Base-by-base conservation (phyloP, 2,329 filamentous ascomycete species). In the Neurospora sp. region DNA sequence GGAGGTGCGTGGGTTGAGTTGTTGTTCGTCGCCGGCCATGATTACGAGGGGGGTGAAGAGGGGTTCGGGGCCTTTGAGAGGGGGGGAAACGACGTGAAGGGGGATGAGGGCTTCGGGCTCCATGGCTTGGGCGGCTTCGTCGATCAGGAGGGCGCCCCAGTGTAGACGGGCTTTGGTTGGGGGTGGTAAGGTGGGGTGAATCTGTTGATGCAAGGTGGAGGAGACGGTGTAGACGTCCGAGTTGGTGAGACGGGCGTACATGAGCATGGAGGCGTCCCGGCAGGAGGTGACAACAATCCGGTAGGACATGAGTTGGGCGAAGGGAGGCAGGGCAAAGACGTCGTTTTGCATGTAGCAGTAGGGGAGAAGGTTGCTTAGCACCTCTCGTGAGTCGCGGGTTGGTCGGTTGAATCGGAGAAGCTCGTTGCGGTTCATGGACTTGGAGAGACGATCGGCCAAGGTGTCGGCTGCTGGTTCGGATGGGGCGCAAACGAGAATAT, bases 21-120 rank as follows among this genome's bases (percentile, higher is more conserved):
- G 74, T 39, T 72, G 71, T 62, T 76, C 73, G 66, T 76, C 75
- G 17, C 75, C 75, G 23, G 74, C 75, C 74, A 76, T 76, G 19
- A 76, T 72, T 5, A 76, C 58, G 1, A 75, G 66, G 1, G 75
- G 75, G 6, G 62, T 70, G 33, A 71, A 70, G n/a, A 33, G 39
- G 2, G 71, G 67, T n/a, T 68, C 43, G 6, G 68, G 10, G 6
- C 28, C 23, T 17, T 36, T 33, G 13, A 62, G 28, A 3, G 74
- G 73, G 1, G 75, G 74, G 15, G 74, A 69, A 17, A 76, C 73
- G 40, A 76, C 69, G 28, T 68, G 70, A 9, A 76, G 67, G 13
- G 75, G 73, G 11, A 74, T 36, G 39, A 75, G 66, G 15, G 71
- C 68, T 38, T 74, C 74, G 28, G 75, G 73, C 70, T 76, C 75